Conservation (phyloP, 106 monocot species). For the Chionographis japonica region DNA sequence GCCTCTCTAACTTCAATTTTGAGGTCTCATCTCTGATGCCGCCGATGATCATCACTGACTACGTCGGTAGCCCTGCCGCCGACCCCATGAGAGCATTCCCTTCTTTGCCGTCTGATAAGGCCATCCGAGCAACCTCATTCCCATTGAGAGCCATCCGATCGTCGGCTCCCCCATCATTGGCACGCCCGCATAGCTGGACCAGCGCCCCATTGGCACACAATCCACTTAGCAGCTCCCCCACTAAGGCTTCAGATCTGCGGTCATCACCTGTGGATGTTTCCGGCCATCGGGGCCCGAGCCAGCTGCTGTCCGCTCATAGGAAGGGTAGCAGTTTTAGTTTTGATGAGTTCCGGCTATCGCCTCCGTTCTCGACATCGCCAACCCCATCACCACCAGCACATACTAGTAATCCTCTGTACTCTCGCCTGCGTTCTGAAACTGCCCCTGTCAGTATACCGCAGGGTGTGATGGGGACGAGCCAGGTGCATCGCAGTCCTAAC, state of each 20-base stretch:
- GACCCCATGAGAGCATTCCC: conserved; percentile 73
- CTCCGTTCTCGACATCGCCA: conserved; percentile 64
- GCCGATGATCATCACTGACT: conserved; percentile 77
- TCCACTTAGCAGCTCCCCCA: conserved; percentile 18
- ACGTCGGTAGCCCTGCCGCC: conserved; percentile 88
- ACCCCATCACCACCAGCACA: conserved; percentile 75
- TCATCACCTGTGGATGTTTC: conserved; percentile 16
- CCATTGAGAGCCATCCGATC: conserved; percentile 21
- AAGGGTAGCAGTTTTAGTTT: conserved; percentile 28
- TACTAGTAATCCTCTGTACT: conserved; percentile 36
- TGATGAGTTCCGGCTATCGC: conserved; percentile 50
- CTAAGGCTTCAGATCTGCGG: conserved; percentile 9
- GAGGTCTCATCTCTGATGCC: conserved; percentile 58
- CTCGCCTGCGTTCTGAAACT: conserved; percentile 41
- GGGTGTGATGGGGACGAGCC: conserved; percentile 25
- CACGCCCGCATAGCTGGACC: conserved; percentile 79
- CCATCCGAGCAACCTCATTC: conserved; percentile 18
- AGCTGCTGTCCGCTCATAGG: conserved; percentile 12
- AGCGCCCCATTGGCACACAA: conserved; percentile 28
- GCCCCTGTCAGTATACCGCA: conserved; percentile 79
- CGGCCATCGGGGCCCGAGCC: conserved; percentile 14
- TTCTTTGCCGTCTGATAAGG: conserved; percentile 37
- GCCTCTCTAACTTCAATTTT: conserved; percentile 53
- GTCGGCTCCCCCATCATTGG: conserved; percentile 12
- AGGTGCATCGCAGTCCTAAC: conserved; percentile 30